A percentile compares a stretch with the other conserved stretches of the same genome.
These are phyloP conservation scores for Pichiaceae sp. DNA, from an alignment of 1,139 yeast genomes.

Conservation along the genomic window DNA sequence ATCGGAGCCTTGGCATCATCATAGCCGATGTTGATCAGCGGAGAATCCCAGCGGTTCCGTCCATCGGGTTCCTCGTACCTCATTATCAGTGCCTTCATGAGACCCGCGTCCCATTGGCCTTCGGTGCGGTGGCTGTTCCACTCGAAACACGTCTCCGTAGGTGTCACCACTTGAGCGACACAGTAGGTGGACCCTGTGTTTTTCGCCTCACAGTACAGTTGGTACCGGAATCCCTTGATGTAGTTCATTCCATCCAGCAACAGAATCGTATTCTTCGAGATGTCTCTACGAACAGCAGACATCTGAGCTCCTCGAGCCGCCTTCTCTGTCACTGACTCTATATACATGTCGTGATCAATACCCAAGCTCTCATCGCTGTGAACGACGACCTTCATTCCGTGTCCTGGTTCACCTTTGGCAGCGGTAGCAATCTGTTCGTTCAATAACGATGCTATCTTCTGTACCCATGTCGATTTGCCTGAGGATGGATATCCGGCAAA, in stretches of 20 bases:
- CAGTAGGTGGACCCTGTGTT: conserved; percentile 77
- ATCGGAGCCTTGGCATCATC: conserved; percentile 52
- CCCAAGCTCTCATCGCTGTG: conserved; percentile 77
- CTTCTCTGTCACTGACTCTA: conserved; percentile 67
- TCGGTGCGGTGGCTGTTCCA: conserved; percentile 42
- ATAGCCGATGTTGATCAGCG: conserved; percentile 63
- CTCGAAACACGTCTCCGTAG: conserved; percentile 49
- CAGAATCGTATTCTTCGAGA: conserved; percentile 62
- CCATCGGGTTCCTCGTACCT: conserved; percentile 92
- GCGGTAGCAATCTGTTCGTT: conserved; percentile 38
- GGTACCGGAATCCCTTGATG: conserved; percentile 93
- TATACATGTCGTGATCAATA: conserved; percentile 58
- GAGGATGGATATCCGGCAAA: conserved; percentile 80
- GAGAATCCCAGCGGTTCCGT: conserved; percentile 88
- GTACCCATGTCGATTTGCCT: conserved; percentile 77
- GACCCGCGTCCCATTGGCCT: conserved; percentile 54
- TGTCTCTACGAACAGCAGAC: conserved; percentile 79
- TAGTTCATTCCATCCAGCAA: conserved; percentile 81
- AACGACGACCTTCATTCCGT: conserved; percentile 51
- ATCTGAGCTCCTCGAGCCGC: conserved; percentile 77
- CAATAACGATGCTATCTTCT: conserved; percentile 39
- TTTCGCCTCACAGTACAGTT: conserved; percentile 87
- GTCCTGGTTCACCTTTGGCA: conserved; percentile 35
- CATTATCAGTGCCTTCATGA: conserved; percentile 65
- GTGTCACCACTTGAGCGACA: conserved; percentile 69